These are phyloP conservation scores for Ephemerocybe angulata DNA, from an alignment of 768 basidiomycete species.

Conservation along the genomic window DNA sequence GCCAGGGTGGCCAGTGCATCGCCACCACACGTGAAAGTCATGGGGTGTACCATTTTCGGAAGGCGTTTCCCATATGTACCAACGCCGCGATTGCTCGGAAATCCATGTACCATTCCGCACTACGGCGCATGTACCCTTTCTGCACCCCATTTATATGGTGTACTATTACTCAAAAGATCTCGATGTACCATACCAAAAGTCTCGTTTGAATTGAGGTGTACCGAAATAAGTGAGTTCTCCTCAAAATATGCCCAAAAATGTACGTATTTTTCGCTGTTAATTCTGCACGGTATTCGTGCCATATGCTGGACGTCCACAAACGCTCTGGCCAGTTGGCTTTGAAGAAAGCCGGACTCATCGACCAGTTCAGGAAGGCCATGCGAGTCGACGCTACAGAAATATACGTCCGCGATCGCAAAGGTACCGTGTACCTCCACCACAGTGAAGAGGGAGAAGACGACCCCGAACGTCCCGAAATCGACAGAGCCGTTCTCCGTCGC, in stretches of 20 bases:
- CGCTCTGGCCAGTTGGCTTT: slow-evolving; percentile 23
- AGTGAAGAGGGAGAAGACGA: slow-evolving; percentile 5
- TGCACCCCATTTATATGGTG: no score
- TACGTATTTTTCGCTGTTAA: no score
- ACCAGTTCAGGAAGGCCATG: slow-evolving; percentile 17
- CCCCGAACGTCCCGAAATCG: slow-evolving; percentile 21
- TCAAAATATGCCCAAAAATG: no score
- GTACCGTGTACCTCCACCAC: slow-evolving; percentile 5
- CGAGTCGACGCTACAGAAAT: slow-evolving; percentile 15
- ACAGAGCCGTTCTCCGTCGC: slow-evolving; percentile 19
- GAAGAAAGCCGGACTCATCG: slow-evolving; percentile 20
- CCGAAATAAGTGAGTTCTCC: no score
- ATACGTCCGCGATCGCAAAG: slow-evolving; percentile 14
- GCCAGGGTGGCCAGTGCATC: background rate
- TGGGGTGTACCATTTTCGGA: background rate
- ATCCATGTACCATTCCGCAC: no score
- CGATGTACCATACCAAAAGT: no score
- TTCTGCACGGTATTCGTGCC: slow-evolving; percentile 19
- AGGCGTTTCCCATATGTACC: background rate
- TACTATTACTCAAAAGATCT: no score
- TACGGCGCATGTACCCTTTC: no score
- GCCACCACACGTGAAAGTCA: no score
- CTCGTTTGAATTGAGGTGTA: no score
- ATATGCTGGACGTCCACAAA: slow-evolving; percentile 24
- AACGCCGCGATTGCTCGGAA: no score